Percentiles rank a stretch among this genome's conserved stretches.
Conservation (phyloP, 1,139 yeast species). For the Meyerozyma sp. region DNA sequence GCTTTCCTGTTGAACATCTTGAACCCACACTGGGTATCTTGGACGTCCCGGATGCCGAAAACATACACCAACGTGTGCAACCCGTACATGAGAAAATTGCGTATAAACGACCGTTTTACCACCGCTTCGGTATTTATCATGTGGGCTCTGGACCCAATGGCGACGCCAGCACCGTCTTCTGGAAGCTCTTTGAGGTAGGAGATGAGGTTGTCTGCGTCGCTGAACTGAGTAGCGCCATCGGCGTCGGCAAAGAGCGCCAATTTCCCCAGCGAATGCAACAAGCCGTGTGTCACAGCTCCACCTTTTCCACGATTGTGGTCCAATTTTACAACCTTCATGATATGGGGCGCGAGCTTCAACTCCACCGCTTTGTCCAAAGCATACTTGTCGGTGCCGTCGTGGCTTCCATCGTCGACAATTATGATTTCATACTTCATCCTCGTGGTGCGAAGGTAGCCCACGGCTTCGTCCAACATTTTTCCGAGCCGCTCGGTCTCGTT, state of each 20-base stretch:
- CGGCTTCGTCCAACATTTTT: slow-evolving; percentile 73
- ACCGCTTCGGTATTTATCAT: slow-evolving; percentile 97
- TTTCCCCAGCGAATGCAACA: slow-evolving; percentile 68
- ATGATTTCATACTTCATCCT: slow-evolving; percentile 60
- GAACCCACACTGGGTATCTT: slow-evolving; percentile 97
- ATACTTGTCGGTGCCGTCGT: slow-evolving; percentile 69
- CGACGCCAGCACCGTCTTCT: slow-evolving; percentile 46
- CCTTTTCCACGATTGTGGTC: slow-evolving; percentile 88
- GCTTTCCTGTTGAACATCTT: slow-evolving; percentile 79
- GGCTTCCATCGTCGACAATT: slow-evolving; percentile 88
- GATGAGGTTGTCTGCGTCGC: slow-evolving; percentile 58
- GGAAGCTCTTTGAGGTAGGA: slow-evolving; percentile 25
- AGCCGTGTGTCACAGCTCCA: slow-evolving; percentile 95
- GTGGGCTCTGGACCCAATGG: slow-evolving; percentile 93
- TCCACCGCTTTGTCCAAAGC: slow-evolving; percentile 63
- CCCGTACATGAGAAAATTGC: slow-evolving; percentile 92
- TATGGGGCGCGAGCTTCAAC: slow-evolving; percentile 49
- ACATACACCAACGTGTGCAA: slow-evolving; percentile 79
- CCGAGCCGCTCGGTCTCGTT: slow-evolving; percentile 76
- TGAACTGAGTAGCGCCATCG: slow-evolving; percentile 88
- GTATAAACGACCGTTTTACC: slow-evolving; percentile 79
- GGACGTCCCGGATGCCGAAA: slow-evolving; percentile 81
- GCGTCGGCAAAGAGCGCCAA: slow-evolving; percentile 91
- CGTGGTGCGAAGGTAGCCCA: slow-evolving; percentile 44
- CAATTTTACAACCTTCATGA: slow-evolving; percentile 64